Evolutionary conservation across 768 basidiomycete genomes (phyloP), one percentile per base, ranked within the genome.

Genomic region (Leccinum truebloodii): DNA sequence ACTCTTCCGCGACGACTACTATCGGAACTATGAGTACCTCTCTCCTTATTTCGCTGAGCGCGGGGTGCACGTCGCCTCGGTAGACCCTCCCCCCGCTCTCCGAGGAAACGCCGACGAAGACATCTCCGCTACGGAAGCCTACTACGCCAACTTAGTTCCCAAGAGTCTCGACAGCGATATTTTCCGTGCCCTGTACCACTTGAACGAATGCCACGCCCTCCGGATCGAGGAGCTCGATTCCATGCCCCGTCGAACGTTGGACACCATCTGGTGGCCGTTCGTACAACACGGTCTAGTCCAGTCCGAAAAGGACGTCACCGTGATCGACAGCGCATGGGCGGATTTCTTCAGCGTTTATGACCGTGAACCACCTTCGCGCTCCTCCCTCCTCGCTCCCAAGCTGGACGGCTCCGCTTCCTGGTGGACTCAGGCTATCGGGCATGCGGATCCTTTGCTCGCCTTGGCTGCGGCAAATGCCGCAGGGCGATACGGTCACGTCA

Each of bases 371-470:
- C 32, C 69, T 2, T 58, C 70, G 55, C 52, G 50, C 54, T 85
- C 74, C 58, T 86, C 74, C 57, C 80, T 78, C 57, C 76, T 81
- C 65, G 82, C 79, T 55, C 81, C 86, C 6, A 86, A 92, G 64
- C 84, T 94, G 64, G 95, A 98, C 68, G 89, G 92, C 4, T 97
- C 95, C 0, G 96, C 95, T 1, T 96, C 94, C 12, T 98, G 96
- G 96, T 98, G 96, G 94, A 98, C 95, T 0, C 96, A 98, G 74
- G 83, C 89, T 0, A 75, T 97, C 44, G 96, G 95, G 0, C 96
- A 98, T 67, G 88, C 85, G 0, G 77, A 89, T 65, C 84, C 91
- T 0, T 76, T 85, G 1, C 80, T 97, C 14, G 87, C 92, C 0
- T 79, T 95, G 48, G 94, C 95, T 9, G 95, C 94, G 1, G 95